phyloP scores from a whole-genome alignment of 139 green algal genomes.

The Picochlorum sp. region DNA sequence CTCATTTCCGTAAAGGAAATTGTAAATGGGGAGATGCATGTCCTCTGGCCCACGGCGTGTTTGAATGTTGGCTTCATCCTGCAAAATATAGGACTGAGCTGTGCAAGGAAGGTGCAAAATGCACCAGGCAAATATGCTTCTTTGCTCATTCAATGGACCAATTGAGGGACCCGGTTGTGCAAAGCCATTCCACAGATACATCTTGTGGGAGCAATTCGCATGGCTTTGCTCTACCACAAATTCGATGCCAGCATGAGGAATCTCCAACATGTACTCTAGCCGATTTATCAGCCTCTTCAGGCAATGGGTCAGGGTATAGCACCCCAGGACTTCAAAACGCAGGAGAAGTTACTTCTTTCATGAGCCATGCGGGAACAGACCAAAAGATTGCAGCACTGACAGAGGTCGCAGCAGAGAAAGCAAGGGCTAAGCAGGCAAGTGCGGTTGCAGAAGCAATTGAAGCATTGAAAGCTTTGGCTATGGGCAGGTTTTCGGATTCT shows the following conservation, averaged over 20 bases:
- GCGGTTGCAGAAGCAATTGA: not conserved
- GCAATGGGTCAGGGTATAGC: too few relatives aligned
- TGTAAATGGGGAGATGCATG: conserved; percentile 78
- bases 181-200: not conserved
- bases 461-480: not conserved
- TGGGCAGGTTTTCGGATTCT: too few relatives aligned
- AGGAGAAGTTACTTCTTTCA: too few relatives aligned
- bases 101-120: conserved; percentile 83
- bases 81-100: conserved; percentile 83
- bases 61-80: conserved; percentile 96
- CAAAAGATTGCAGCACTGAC: not conserved
- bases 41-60: conserved; percentile 88
- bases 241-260: too few relatives aligned
- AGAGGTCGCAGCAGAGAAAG: not conserved
- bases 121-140: conserved; percentile 90
- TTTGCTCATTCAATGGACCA: conserved; percentile 85
- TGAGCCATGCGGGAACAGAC: not conserved
- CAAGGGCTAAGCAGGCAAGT: not conserved
- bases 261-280: too few relatives aligned
- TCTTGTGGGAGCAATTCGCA: not conserved
- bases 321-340: too few relatives aligned
- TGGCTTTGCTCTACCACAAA: not conserved
- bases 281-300: too few relatives aligned
- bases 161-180: conserved; percentile 45
- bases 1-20: conserved; percentile 75